Evolutionary conservation across 2,329 filamentous ascomycete species (phyloP).

Genomic region (Pseudogymnoascus sp.): DNA sequence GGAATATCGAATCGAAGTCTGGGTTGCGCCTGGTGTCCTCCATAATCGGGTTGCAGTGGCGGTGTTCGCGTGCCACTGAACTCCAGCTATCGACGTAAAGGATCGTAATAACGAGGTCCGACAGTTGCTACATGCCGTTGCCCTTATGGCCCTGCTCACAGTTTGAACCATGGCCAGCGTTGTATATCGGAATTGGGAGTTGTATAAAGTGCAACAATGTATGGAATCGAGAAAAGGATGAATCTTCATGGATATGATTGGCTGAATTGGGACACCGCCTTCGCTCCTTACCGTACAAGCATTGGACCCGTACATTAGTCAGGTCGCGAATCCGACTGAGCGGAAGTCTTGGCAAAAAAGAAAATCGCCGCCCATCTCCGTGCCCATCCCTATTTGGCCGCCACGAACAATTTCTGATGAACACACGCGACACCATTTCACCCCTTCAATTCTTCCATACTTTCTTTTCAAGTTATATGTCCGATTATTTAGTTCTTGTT

Average conservation of each 20-base stretch:
- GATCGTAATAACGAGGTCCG: constrained; percentile 22
- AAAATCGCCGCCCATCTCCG: constrained; percentile 8
- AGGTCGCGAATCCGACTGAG: background rate
- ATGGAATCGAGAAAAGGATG: constrained; percentile 1
- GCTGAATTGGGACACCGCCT: constrained; percentile 3
- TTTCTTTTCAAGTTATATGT: constrained; percentile 5
- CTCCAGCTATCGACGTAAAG: constrained; percentile 19
- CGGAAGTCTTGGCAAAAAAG: constrained; percentile 9
- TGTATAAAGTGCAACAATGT: background rate
- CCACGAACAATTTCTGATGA: constrained; percentile 5
- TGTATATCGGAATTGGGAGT: background rate
- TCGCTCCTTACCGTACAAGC: background rate
- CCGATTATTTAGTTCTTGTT: constrained; percentile 6
- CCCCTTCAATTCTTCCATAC: background rate
- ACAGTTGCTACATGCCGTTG: constrained; percentile 26
- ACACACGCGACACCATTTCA: background rate
- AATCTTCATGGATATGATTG: background rate
- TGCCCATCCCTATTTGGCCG: constrained; percentile 5
- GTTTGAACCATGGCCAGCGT: constrained; percentile 12
- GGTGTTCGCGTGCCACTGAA: constrained; percentile 2
- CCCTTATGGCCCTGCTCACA: constrained; percentile 21
- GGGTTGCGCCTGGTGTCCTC: constrained; percentile 1
- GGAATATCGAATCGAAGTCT: background rate
- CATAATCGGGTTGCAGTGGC: constrained; percentile 1
- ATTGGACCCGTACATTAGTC: constrained; percentile 4